Conservation (phyloP, 495 filamentous ascomycete species). For the Penicillium verhagenii region DNA sequence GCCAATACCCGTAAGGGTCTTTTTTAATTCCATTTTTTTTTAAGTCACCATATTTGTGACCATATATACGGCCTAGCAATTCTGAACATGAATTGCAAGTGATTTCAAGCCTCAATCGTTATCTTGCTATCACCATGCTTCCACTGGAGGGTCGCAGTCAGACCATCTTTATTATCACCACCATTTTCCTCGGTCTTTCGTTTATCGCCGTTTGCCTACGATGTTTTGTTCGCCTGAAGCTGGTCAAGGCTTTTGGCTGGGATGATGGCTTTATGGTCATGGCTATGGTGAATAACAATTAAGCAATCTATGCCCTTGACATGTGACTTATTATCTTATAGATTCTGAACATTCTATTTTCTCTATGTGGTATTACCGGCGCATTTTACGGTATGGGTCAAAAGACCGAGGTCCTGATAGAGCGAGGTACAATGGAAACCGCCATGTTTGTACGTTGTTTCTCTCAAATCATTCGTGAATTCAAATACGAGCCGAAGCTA, state of each 20-base stretch:
- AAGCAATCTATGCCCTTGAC: background rate
- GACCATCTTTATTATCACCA: conserved; percentile 40
- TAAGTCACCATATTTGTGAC: too few relatives aligned
- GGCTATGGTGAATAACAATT: conserved; percentile 33
- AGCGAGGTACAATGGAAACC: conserved; percentile 25
- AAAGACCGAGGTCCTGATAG: conserved; percentile 14
- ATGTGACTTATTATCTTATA: background rate
- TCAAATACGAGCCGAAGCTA: background rate
- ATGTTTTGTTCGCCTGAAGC: conserved; percentile 40
- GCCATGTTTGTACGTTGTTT: conserved; percentile 42
- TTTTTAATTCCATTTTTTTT: too few relatives aligned
- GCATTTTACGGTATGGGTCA: conserved; percentile 38
- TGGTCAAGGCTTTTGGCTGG: conserved; percentile 45
- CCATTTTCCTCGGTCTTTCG: conserved; percentile 37
- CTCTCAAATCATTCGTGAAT: background rate
- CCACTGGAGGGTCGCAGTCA: conserved; percentile 37
- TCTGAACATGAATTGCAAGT: conserved; percentile 2
- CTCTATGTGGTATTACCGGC: conserved; percentile 39
- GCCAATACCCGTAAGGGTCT: too few relatives aligned
- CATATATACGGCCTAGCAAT: too few relatives aligned
- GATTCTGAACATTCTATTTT: conserved; percentile 36
- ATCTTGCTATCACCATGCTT: conserved; percentile 27
- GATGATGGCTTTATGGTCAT: conserved; percentile 44
- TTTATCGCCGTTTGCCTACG: conserved; percentile 39
- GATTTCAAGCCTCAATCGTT: background rate